Evolutionary conservation across 768 basidiomycete genomes (phyloP), one percentile per base, ranked within the genome.

Genomic region (Pleurotus eryngii): DNA sequence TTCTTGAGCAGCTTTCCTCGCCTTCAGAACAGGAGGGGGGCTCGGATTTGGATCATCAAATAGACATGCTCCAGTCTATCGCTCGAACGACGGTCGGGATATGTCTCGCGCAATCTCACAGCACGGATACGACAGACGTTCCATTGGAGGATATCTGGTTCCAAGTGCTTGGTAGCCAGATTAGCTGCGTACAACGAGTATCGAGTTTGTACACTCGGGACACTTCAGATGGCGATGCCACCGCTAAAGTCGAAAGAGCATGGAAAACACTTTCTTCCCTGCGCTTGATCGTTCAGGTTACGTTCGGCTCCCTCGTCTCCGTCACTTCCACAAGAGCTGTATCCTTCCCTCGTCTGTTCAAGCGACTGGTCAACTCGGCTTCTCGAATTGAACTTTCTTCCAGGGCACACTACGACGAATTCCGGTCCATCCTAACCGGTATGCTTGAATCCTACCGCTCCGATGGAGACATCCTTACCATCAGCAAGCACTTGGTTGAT

Each of bases 371-470:
- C 40, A 87, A 93, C 62, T 82, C 87, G 1, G 78, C 85, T 4
- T 76, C 85, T 1, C 69, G 75, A 26, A 69, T 77, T 12, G 67
- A 74, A 18, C 74, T 82, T 3, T 74, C 84, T 1, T 75, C 79
- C 20, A 80, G 84, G 35, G 83, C 85, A 11, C 83, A 86, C 24
- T 98, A 98, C 71, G 85, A 87, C 18, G 95, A 98, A 71, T 96
- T 98, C 71, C 82, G 93, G 46, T 82, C 84, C 9, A 95, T 99
- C 59, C 77, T 99, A 27, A 87, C 86, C 0, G 90, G 92, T n/a
- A 99, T 98, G 92, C 72, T 98, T 64, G 94, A 96, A 65, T 89
- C 93, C 2, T 98, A 98, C 73, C 85, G 89, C 39, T 85, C 89
- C 3, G 95, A 99, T 61, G 92, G 90, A 24, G 95, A 98, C 62